These are phyloP conservation scores for Hordeum vulgare DNA, from an alignment of 176 grass and related monocot genomes.

Conservation along the genomic window DNA sequence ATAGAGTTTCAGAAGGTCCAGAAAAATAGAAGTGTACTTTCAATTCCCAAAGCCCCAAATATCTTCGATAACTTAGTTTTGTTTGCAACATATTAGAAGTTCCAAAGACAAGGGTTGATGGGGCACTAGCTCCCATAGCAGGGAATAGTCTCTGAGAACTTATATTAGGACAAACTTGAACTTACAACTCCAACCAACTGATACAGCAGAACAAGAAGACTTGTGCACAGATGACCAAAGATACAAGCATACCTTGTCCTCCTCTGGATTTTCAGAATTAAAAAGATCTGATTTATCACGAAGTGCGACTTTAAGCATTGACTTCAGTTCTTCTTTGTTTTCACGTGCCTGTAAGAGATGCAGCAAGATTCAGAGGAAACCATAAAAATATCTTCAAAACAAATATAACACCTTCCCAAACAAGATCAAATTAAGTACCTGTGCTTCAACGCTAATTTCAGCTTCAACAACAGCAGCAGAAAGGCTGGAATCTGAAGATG, in stretches of 20 bases:
- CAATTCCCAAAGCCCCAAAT: neutral
- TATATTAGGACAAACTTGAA: neutral
- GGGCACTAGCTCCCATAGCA: neutral
- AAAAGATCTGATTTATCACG: slow-evolving; percentile 95
- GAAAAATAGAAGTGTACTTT: neutral
- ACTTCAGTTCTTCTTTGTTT: slow-evolving; percentile 91
- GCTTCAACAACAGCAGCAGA: slow-evolving; percentile 70
- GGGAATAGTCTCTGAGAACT: neutral
- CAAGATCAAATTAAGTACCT: slow-evolving; percentile 36
- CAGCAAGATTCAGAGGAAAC: slow-evolving; percentile 7
- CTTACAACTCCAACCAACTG: neutral
- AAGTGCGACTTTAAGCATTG: slow-evolving; percentile 78
- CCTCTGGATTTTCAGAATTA: slow-evolving; percentile 81
- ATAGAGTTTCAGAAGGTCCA: slow-evolving; percentile 1
- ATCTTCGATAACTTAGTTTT: neutral
- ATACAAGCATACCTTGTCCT: slow-evolving; percentile 63
- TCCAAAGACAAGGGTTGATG: neutral
- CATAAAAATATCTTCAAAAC: neutral
- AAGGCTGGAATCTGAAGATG: slow-evolving; percentile 51
- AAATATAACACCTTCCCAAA: neutral
- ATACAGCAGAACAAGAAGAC: neutral
- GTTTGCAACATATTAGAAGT: neutral
- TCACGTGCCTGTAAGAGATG: slow-evolving; percentile 32
- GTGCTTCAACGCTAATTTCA: slow-evolving; percentile 60
- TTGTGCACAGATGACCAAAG: neutral